Conservation (phyloP, 768 basidiomycete genomes). For the Boletus coccyginus region DNA sequence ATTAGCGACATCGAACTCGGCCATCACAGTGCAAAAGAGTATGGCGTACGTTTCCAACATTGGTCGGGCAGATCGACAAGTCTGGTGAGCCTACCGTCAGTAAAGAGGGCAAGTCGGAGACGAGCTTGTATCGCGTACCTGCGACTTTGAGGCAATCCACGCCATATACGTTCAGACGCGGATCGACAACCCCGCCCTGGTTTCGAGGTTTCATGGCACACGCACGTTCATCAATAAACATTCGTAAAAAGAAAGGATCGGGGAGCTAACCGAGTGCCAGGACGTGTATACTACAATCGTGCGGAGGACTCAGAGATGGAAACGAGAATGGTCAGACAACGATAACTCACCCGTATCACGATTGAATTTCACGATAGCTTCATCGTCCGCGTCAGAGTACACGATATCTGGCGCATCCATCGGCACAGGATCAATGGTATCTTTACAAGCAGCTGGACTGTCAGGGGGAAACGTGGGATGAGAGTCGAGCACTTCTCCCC, state of each 20-base stretch:
- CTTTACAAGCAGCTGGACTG: neutral
- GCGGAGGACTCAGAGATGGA: neutral
- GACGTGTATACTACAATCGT: neutral
- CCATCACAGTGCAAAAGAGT: too few relatives aligned
- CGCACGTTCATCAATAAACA: slow-evolving; percentile 14
- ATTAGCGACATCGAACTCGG: neutral
- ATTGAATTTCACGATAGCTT: slow-evolving; percentile 28
- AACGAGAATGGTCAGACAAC: too few relatives aligned
- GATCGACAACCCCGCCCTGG: slow-evolving; percentile 61
- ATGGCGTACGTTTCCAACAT: slow-evolving; percentile 22
- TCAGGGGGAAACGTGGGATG: too few relatives aligned
- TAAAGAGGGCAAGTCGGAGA: neutral
- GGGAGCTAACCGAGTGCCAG: slow-evolving; percentile 17
- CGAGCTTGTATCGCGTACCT: slow-evolving; percentile 32
- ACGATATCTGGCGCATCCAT: slow-evolving; percentile 31
- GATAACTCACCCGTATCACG: slow-evolving; percentile 16
- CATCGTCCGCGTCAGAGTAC: slow-evolving; percentile 35
- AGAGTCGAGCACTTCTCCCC: too few relatives aligned
- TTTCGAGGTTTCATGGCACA: slow-evolving; percentile 67
- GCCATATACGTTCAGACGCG: slow-evolving; percentile 60
- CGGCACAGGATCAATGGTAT: slow-evolving; percentile 16
- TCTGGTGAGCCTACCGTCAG: slow-evolving; percentile 19
- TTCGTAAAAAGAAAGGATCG: too few relatives aligned
- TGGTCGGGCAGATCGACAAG: slow-evolving; percentile 35
- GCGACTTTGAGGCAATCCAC: slow-evolving; percentile 58